Evolutionary conservation across 2,329 filamentous ascomycete genomes (phyloP).

Genomic region (Penicillium polonicum): DNA sequence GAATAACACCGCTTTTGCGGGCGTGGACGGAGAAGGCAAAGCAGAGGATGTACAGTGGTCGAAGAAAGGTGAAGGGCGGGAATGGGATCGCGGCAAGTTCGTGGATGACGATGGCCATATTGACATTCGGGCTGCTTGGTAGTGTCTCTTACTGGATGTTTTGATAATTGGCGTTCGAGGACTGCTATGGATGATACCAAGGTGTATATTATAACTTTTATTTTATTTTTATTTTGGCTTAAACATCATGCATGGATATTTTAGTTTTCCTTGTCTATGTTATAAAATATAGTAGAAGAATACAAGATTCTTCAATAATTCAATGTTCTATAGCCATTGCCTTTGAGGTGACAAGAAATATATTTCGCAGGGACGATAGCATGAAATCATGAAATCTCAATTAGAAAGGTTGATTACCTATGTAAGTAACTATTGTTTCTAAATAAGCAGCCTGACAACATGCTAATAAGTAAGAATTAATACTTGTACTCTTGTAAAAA

Average conservation of each 20-base stretch:
- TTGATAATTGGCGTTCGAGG: conserved; percentile 8
- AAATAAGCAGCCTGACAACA: too few relatives aligned
- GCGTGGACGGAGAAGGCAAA: conserved; percentile 52
- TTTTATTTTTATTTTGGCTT: neutral
- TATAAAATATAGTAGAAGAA: neutral
- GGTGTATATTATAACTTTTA: neutral
- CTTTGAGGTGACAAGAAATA: neutral
- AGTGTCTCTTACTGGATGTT: conserved; percentile 5
- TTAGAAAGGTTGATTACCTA: neutral
- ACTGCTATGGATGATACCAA: conserved; percentile 7
- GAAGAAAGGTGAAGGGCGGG: conserved; percentile 64
- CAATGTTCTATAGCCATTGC: neutral
- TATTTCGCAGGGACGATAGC: neutral
- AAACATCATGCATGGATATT: neutral
- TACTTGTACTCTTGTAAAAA: neutral
- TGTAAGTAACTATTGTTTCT: neutral
- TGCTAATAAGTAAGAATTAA: neutral
- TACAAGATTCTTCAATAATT: too few relatives aligned
- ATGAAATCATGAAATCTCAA: neutral
- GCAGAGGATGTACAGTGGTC: conserved; percentile 72
- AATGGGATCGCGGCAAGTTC: conserved; percentile 56
- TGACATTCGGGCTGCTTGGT: conserved; percentile 52
- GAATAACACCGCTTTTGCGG: conserved; percentile 58
- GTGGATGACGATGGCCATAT: conserved; percentile 56
- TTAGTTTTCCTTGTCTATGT: neutral